phyloP scores from a whole-genome alignment of 2,329 filamentous ascomycete species.

The Talaromyces sp. region DNA sequence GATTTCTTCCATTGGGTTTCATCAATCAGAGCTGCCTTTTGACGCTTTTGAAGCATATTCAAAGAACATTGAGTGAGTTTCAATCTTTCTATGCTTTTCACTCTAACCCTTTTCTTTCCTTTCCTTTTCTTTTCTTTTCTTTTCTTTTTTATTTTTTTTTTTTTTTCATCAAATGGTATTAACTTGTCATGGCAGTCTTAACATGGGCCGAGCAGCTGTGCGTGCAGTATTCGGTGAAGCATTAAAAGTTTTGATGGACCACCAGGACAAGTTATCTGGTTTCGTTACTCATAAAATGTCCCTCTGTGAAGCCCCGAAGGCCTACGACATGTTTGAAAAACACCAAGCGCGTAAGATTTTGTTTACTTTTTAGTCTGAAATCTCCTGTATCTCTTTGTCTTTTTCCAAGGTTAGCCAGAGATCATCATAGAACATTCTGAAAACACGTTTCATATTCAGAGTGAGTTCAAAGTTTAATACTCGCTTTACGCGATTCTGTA shows the following conservation, averaged over 20 bases:
- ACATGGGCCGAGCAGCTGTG: slow-evolving; percentile 4
- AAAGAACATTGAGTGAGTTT: slow-evolving; percentile 1
- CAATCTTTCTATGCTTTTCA: too few relatives aligned
- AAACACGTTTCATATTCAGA: too few relatives aligned
- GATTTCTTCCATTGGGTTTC: neutral
- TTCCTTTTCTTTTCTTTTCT: too few relatives aligned
- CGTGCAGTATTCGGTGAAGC: slow-evolving; percentile 2
- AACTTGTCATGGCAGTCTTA: neutral
- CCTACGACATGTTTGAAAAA: slow-evolving; percentile 4
- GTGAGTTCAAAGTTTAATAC: too few relatives aligned
- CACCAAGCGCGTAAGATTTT: slow-evolving; percentile 5
- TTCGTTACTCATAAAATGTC: slow-evolving; percentile 2
- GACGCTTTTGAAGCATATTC: slow-evolving; percentile 4
- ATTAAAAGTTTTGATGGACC: neutral
- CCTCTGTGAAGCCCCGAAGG: neutral
- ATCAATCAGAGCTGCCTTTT: slow-evolving; percentile 2
- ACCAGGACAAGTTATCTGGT: slow-evolving; percentile 3
- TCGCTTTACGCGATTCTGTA: too few relatives aligned
- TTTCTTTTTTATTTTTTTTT: too few relatives aligned
- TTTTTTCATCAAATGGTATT: neutral
- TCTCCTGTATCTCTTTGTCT: too few relatives aligned
- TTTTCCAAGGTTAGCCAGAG: too few relatives aligned
- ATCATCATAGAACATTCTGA: too few relatives aligned
- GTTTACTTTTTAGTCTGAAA: neutral
- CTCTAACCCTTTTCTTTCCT: too few relatives aligned